Percentiles rank a stretch among this genome's conserved stretches.
Evolutionary conservation across 2,329 filamentous ascomycete genomes (phyloP).

Genomic region (Aspergillus fumigatus): DNA sequence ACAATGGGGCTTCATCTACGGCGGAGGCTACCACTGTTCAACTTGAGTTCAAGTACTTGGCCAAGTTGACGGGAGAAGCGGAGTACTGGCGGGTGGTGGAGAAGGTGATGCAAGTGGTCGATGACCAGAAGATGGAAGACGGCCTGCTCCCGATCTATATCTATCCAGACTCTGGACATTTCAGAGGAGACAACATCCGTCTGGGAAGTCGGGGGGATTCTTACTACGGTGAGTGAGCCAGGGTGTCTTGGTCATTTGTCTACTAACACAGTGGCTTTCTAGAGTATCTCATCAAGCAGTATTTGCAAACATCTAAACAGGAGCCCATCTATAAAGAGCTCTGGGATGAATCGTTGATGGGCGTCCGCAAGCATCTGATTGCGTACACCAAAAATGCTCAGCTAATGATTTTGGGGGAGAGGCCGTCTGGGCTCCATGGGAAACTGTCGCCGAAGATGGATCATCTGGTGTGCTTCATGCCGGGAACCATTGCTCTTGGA

Average conservation of each 20-base stretch:
- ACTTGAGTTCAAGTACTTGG: conserved; percentile 94
- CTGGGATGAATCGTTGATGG: conserved; percentile 82
- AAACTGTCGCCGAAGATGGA: conserved; percentile 87
- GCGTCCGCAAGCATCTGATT: conserved; percentile 86
- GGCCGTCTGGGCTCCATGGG: conserved; percentile 65
- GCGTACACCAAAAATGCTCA: conserved; percentile 77
- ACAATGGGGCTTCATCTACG: conserved; percentile 84
- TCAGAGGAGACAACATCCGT: conserved; percentile 79
- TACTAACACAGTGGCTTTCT: conserved; percentile 7
- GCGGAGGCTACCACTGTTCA: conserved; percentile 90
- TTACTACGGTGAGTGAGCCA: conserved; percentile 63
- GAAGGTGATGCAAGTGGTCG: conserved; percentile 85
- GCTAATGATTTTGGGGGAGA: conserved; percentile 86
- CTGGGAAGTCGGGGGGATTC: conserved; percentile 92
- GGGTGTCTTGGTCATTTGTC: background rate
- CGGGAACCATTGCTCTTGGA: conserved; percentile 86
- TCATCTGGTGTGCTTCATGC: conserved; percentile 95
- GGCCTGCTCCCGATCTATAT: conserved; percentile 92
- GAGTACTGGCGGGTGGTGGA: conserved; percentile 91
- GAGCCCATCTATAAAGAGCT: conserved; percentile 85
- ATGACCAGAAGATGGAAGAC: conserved; percentile 72
- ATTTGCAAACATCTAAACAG: conserved; percentile 82
- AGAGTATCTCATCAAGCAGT: conserved; percentile 98
- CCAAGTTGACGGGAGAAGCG: conserved; percentile 87
- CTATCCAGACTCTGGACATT: conserved; percentile 70